phyloP scores from a whole-genome alignment of 148 eudicot genomes.

The Agrostemma githago region DNA sequence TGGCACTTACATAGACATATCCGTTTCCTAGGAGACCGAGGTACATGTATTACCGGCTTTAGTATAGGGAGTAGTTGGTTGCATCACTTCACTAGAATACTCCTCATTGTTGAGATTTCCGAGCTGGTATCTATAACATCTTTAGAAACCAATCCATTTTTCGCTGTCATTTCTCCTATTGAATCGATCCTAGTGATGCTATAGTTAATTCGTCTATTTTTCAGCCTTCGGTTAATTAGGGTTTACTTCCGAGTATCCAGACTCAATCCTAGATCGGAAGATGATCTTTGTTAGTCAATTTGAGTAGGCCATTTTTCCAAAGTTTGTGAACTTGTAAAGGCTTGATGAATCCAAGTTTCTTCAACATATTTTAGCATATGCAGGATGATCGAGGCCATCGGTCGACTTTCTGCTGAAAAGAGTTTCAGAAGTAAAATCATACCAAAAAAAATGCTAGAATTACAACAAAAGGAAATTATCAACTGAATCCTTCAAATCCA shows the following conservation, averaged over 20 bases:
- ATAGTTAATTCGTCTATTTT: neutral
- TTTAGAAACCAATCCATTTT: neutral
- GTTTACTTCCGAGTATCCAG: no score
- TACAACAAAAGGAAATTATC: no score
- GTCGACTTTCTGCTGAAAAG: no score
- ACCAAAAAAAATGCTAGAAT: no score
- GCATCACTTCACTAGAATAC: neutral
- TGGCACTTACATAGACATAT: neutral
- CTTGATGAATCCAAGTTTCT: neutral
- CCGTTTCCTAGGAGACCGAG: neutral
- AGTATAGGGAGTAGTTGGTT: neutral
- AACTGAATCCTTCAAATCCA: no score
- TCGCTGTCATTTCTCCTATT: neutral
- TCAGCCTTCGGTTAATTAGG: neutral
- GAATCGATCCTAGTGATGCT: neutral
- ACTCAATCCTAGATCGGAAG: neutral
- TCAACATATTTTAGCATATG: no score
- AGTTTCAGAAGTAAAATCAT: no score
- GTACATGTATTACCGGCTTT: conserved; percentile 9
- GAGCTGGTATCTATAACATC: neutral
- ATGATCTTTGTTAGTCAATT: no score
- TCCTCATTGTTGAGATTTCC: neutral
- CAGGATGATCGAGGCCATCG: no score
- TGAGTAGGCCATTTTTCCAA: no score
- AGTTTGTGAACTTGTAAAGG: no score